Base-by-base conservation (phyloP, 345 rosid species). In the Pugionium dolabratum region DNA sequence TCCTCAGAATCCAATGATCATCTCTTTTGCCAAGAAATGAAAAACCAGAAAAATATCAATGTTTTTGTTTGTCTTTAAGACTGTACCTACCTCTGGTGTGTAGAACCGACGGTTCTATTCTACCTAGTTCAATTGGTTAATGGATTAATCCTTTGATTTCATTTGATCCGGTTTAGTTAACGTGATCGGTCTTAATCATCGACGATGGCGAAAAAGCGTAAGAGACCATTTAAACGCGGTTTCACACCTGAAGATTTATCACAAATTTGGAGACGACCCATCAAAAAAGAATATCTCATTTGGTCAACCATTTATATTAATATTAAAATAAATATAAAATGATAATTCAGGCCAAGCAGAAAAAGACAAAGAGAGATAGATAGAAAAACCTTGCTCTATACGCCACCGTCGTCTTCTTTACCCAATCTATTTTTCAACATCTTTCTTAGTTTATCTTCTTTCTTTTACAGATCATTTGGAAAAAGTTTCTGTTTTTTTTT, bases 11-110 rank as follows among this genome's bases (percentile, higher is more conserved):
- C 94, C 96, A 32, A 89, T 91, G 97, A 70, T 82, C 34, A 84
- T 95, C 76, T 76, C 84, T 70, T 91, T 81, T n/a, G 97, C 97
- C 61, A 95, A 95, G 84, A 95, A 89, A 82, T 89, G 78, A 78
- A 49, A 27, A 29, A 40, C 18, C 18, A 1, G 34, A 5, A 33
- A 10, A 18, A 37, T 18, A 18, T 18, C 18, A 18, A 18, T 49
- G 26, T 44, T 27, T 30, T 18, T 11, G 36, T 10, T 30, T 27
- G 47, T 61, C 48, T 40, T 4, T 28, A 28, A 47, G 27, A 40
- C 34, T 64, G 45, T 40, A 47, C 46, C 33, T 49, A 18, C 18
- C 18, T 18, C 18, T 18, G 10, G 11, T 64, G 28, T 62, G 69
- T 72, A 64, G 56, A 63, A 47, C 70, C 52, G 2, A 47, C 50